A percentile compares a stretch with the other conserved stretches of the same genome.
phyloP scores from a whole-genome alignment of 768 basidiomycete species.

The Panaeolus papilionaceus region DNA sequence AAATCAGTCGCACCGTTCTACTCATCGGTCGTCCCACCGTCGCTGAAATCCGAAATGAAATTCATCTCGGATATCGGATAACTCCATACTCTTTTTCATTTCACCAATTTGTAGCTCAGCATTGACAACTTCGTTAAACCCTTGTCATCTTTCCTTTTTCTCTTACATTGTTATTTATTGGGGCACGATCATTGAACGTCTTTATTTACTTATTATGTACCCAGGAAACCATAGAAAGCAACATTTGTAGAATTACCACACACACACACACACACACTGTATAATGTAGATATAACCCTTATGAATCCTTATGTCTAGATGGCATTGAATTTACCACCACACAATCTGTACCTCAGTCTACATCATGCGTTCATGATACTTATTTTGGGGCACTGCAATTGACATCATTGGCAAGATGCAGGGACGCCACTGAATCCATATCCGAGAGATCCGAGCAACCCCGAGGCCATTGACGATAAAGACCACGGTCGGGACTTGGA shows the following conservation, averaged over 20 bases:
- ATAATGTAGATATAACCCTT: not conserved
- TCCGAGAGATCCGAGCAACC: constrained; percentile 2
- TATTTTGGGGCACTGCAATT: not conserved
- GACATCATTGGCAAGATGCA: not conserved
- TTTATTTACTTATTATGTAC: constrained; percentile 8
- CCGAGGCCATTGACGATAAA: not conserved
- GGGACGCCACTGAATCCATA: constrained; percentile 3
- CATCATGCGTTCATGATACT: not conserved
- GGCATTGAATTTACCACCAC: not conserved
- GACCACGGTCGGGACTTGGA: not conserved
- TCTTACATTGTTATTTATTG: constrained; percentile 1
- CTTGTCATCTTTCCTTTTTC: not conserved
- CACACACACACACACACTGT: not conserved
- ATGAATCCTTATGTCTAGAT: not conserved
- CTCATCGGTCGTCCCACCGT: constrained; percentile 17
- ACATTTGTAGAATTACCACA: constrained; percentile 8
- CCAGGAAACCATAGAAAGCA: not conserved
- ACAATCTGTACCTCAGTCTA: not conserved
- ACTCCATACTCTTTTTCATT: not conserved
- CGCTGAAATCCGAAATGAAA: constrained; percentile 11
- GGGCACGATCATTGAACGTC: not conserved
- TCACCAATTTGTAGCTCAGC: constrained; percentile 1
- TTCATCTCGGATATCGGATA: constrained; percentile 12
- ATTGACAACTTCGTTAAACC: not conserved
- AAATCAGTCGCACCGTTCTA: constrained; percentile 21